Percentiles rank a stretch among this genome's conserved stretches.
Evolutionary conservation across 2,329 filamentous ascomycete species (phyloP).

Genomic region (Arthrobotrys megalospora): DNA sequence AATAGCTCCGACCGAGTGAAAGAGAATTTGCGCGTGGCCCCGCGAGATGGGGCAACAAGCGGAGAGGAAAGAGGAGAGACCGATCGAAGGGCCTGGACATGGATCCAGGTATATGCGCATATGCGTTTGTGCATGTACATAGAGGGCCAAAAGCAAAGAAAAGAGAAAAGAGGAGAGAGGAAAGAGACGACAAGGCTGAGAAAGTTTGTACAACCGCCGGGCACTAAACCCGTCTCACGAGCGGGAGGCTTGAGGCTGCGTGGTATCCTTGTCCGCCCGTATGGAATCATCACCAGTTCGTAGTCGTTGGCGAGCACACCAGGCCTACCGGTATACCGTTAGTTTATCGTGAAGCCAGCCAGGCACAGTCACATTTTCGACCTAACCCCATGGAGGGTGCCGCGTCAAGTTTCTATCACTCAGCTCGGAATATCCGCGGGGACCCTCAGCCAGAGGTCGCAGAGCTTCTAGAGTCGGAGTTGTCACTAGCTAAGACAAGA

Average conservation of each 20-base stretch:
- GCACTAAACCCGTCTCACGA: slow-evolving; percentile 1
- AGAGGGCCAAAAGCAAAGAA: slow-evolving; percentile 9
- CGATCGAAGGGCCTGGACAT: background rate
- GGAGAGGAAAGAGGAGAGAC: slow-evolving; percentile 6
- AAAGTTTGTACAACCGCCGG: slow-evolving; percentile 11
- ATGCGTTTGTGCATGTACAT: background rate
- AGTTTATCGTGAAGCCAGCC: background rate
- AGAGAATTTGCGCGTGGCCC: background rate
- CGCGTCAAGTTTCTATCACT: background rate
- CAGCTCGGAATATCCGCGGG: background rate
- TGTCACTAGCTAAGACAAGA: background rate
- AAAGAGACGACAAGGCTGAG: slow-evolving; percentile 26
- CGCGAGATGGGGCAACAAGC: background rate
- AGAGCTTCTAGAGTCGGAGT: background rate
- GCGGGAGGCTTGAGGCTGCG: slow-evolving; percentile 3
- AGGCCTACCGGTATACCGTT: background rate
- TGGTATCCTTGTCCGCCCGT: background rate
- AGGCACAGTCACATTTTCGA: background rate
- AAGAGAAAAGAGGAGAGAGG: slow-evolving; percentile 7
- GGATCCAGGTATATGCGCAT: background rate
- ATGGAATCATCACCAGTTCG: slow-evolving; percentile 8
- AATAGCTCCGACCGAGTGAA: background rate
- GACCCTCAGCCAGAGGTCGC: background rate
- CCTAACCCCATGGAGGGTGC: background rate
- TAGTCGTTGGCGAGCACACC: background rate